Evolutionary conservation across 345 rosid genomes (phyloP), one percentile per base, ranked within the genome.

Genomic region (Limnanthes douglasii): DNA sequence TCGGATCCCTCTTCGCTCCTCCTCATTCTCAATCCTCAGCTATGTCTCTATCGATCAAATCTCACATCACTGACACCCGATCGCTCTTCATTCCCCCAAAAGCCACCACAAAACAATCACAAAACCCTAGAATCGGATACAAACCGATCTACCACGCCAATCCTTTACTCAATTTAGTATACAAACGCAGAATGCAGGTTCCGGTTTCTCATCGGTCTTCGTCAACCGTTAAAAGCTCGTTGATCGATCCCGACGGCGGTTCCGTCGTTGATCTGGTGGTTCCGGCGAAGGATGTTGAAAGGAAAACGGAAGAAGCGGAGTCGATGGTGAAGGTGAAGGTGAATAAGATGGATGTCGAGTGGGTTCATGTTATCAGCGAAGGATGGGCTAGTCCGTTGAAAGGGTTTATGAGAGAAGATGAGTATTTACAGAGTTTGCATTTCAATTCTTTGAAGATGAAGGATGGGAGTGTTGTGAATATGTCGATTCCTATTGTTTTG

Each of bases 241-340:
- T 85, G 63, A 85, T 85, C 48, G 99, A 85, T 16, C 99, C 94
- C 5, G 99, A 85, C 29, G 96, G 99, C 5, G 96, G 96, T 8
- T 51, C 31, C 3, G 36, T 92, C 10, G 93, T 85, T 47, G 86
- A 81, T 43, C 53, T 73, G 43, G 43, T 75, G 41, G 73, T 92
- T 22, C 73, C 80, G 3, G 84, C 68, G 70, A 33, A 58, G 1
- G 66, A 75, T 39, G 56, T 66, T 23, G 76, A 5, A 5, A n/a
- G 34, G 21, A 85, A 60, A 63, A 59, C 59, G 13, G 18, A 14
- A 8, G 93, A 85, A 46, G 72, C 93, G 1, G 80, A 64, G 30
- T 27, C 70, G 31, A 50, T 84, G 75, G 82, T 84, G 13, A 69
- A 46, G 59, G 93, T 71, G 51, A 49, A 38, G 52, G 60, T 90